These are phyloP conservation scores for Xerocomus cyaneibrunnescens DNA, from an alignment of 1,284 basidiomycete genomes.

Conservation along the genomic window DNA sequence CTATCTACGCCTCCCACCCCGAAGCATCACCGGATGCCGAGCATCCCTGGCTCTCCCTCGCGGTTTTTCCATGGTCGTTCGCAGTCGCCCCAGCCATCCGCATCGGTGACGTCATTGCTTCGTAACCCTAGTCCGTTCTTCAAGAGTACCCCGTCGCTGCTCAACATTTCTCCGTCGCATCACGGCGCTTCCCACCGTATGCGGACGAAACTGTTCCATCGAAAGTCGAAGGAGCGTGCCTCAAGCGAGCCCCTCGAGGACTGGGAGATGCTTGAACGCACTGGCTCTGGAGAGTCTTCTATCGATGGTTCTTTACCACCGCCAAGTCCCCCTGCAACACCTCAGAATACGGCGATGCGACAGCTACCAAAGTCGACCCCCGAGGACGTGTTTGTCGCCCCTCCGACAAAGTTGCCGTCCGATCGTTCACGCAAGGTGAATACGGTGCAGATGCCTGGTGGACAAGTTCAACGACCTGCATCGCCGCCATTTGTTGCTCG, in stretches of 20 bases:
- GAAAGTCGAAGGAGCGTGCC: constrained; percentile 36
- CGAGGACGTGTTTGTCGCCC: constrained; percentile 19
- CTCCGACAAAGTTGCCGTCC: constrained; percentile 5
- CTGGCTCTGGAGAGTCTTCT: constrained; percentile 28
- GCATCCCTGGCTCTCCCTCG: constrained; percentile 33
- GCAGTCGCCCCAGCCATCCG: constrained; percentile 35
- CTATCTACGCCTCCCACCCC: constrained; percentile 33
- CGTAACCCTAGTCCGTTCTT: constrained; percentile 38
- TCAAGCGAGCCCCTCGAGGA: constrained; percentile 35
- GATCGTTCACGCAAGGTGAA: constrained; percentile 28
- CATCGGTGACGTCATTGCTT: constrained; percentile 35
- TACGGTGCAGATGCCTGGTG: constrained; percentile 26
- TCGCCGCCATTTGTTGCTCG: constrained; percentile 35
- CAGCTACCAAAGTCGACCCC: constrained; percentile 11
- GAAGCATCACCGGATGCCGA: constrained; percentile 33
- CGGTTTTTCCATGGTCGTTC: constrained; percentile 34
- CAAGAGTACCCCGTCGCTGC: constrained; percentile 35
- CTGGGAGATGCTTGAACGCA: constrained; percentile 34
- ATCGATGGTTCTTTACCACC: constrained; percentile 23
- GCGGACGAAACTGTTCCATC: constrained; percentile 34
- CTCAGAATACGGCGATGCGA: constrained; percentile 17
- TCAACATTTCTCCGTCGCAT: constrained; percentile 33
- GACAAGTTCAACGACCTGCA: constrained; percentile 24
- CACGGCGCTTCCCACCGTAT: constrained; percentile 33
- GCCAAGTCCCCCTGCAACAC: constrained; percentile 22